Percentiles rank a stretch among this genome's conserved stretches.
These are phyloP conservation scores for Cladorrhinum samala DNA, from an alignment of 495 filamentous ascomycete genomes.

Conservation along the genomic window DNA sequence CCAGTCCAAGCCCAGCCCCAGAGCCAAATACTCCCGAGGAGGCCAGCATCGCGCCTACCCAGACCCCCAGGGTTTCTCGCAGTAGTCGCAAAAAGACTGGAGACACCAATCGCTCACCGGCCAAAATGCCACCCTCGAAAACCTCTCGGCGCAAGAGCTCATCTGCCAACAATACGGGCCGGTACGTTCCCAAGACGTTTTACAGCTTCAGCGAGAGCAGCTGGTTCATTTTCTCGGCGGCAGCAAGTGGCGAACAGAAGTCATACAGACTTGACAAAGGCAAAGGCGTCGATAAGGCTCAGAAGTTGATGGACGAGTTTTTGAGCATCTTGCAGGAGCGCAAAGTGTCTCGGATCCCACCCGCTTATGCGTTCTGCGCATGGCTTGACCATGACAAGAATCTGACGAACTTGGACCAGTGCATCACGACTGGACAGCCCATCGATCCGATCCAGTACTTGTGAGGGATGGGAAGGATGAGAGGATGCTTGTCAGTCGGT, in stretches of 20 bases:
- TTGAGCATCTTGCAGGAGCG: not conserved
- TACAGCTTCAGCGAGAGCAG: not conserved
- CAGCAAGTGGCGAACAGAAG: not conserved
- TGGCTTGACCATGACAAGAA: not conserved
- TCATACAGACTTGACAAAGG: not conserved
- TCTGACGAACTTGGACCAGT: not conserved
- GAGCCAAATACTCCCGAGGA: not conserved
- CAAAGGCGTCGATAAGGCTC: not conserved
- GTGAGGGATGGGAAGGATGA: too few species aligned
- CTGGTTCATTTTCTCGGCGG: not conserved
- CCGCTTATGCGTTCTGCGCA: not conserved
- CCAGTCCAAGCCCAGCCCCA: not conserved
- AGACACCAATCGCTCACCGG: not conserved
- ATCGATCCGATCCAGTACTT: not conserved
- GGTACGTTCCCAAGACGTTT: not conserved
- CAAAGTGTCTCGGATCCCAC: not conserved
- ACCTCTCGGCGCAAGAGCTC: not conserved
- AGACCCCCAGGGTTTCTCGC: not conserved
- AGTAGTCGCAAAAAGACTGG: not conserved
- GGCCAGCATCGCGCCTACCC: not conserved
- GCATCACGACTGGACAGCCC: not conserved
- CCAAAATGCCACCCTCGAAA: not conserved
- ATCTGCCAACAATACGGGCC: not conserved
- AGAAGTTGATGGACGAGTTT: not conserved
- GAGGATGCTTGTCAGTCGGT: too few species aligned